phyloP scores from a whole-genome alignment of 306 rosid species.

The Arachis hypogaea region DNA sequence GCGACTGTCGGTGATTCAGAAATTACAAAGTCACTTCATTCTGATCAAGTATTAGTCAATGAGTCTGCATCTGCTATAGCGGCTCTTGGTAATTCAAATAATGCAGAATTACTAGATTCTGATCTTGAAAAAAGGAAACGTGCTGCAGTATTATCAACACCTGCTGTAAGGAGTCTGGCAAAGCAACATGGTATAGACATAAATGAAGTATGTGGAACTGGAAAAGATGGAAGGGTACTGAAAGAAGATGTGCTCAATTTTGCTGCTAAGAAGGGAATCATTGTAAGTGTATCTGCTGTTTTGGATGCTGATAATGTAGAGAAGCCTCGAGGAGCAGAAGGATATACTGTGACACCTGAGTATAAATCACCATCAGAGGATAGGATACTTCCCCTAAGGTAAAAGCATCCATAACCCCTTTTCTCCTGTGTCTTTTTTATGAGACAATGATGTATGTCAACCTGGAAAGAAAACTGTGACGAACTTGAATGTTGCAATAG shows the following conservation, averaged over 20 bases:
- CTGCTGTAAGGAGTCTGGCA: constrained; percentile 79
- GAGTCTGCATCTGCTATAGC: constrained; percentile 43
- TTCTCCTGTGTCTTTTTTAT: neutral
- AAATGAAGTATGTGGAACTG: constrained; percentile 74
- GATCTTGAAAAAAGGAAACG: constrained; percentile 40
- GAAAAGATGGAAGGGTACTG: constrained; percentile 77
- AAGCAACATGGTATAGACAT: constrained; percentile 74
- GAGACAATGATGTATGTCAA: constrained; percentile 14
- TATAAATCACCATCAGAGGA: constrained; percentile 51
- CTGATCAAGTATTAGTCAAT: constrained; percentile 50
- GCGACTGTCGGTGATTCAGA: constrained; percentile 39
- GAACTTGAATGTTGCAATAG: constrained; percentile 20
- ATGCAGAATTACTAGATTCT: constrained; percentile 40
- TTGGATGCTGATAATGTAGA: constrained; percentile 44
- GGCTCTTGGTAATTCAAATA: constrained; percentile 35
- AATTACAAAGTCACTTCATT: constrained; percentile 44
- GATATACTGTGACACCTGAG: constrained; percentile 44
- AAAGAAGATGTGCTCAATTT: constrained; percentile 75
- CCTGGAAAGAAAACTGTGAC: constrained; percentile 27
- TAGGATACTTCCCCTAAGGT: constrained; percentile 72
- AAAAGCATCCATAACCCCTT: constrained; percentile 34
- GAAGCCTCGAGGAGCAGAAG: constrained; percentile 45
- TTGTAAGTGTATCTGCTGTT: constrained; percentile 45
- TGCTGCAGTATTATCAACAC: constrained; percentile 72
- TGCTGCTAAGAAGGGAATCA: constrained; percentile 63